These are phyloP conservation scores for Bothriochloa decipiens DNA, from an alignment of 176 grass and related monocot genomes.

Conservation along the genomic window DNA sequence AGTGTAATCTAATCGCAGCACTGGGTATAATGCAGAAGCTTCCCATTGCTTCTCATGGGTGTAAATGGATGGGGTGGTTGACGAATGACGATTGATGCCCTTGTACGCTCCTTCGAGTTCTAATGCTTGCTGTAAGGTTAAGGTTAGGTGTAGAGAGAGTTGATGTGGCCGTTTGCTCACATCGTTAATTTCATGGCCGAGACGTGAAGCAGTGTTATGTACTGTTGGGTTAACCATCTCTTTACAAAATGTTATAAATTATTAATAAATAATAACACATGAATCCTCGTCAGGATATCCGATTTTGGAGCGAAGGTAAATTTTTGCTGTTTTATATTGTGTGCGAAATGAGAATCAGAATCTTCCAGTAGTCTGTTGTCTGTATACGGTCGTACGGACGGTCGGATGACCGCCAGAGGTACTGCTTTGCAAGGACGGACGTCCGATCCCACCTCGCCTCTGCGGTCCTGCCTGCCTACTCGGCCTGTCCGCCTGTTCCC, in stretches of 20 bases:
- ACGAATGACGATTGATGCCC: neutral
- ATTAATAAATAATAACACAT: constrained; percentile 25
- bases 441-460: constrained; percentile 5
- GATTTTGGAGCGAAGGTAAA: neutral
- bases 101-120: constrained; percentile 22
- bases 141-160: constrained; percentile 6
- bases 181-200: constrained; percentile 18
- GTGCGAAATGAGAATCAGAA: neutral
- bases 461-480: neutral
- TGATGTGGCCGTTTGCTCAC: neutral
- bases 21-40: constrained; percentile 34
- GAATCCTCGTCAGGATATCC: neutral
- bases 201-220: constrained; percentile 34
- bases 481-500: neutral
- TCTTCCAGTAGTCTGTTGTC: too few species aligned
- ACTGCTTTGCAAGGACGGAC: neutral
- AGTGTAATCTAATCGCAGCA: constrained; percentile 52
- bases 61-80: constrained; percentile 34
- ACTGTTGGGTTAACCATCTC: constrained; percentile 29
- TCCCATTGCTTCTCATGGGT: constrained; percentile 31
- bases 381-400: neutral
- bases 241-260: neutral
- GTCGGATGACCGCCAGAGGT: constrained; percentile 18
- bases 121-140: constrained; percentile 18
- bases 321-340: neutral